Evolutionary conservation across 371 early-diverging fungal genomes (phyloP), one percentile per base, ranked within the genome.

Genomic region (Mucor plumbeus): DNA sequence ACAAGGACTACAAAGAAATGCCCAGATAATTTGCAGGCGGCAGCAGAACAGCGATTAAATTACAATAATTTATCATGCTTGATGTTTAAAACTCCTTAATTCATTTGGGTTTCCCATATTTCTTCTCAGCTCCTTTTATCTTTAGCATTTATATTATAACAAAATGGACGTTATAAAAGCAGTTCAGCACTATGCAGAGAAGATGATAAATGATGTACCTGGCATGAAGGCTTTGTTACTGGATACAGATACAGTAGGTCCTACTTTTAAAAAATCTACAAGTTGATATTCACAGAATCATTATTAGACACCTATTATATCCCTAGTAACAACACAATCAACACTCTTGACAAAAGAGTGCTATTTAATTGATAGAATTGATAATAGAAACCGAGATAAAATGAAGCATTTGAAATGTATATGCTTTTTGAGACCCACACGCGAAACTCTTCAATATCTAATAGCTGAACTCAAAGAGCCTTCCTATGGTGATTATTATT

Each of bases 141-240:
- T 50, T 26, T 50, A 11, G 0, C 0, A 1, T 50, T 1, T 1
- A 38, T 11, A 38, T 50, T 21, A 21, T 21, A 50, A 50, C 11
- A 58, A 7, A 58, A 92, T 94, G 95, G 91, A 94, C 72, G 82
- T 90, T 44, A 83, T 94, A 35, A 87, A 90, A 66, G 89, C 93
- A 4, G 80, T 91, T 21, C 94, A 97, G 82, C 86, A 86, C 74
- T 99, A 99, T 83, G 86, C 95, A 54, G 89, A 91, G 68, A 95
- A 94, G 80, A 96, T 98, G 92, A 82, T 95, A 41, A 74, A 85
- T 41, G 94, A 95, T 56, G 94, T 94, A 31, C 76, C 89, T 56
- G 98, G 98, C 31, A 97, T 99, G 97, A 99, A 99, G 78, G 95
- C 97, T 33, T 83, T 99, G 13, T 84, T 98, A 39, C 85, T 99